phyloP scores from a whole-genome alignment of 139 green algal genomes.

The Coelastrella sp. region DNA sequence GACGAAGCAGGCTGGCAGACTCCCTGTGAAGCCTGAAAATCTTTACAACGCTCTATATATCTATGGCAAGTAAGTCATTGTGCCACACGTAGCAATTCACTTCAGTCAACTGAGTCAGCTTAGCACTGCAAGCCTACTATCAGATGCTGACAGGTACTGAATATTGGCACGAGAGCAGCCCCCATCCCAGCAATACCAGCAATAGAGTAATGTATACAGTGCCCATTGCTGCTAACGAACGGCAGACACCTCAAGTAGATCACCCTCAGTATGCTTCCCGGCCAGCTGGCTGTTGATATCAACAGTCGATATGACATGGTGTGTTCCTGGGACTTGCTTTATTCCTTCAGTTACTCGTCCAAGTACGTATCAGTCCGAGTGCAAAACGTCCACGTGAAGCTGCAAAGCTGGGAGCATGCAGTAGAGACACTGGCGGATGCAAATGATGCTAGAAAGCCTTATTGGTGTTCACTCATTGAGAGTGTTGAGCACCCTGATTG shows the following conservation, averaged over 20 bases:
- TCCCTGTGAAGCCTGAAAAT: conserved; percentile 27
- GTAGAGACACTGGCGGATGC: conserved; percentile 20
- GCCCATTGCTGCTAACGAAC: too few relatives aligned
- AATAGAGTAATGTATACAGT: too few relatives aligned
- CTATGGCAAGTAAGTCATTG: conserved; percentile 20
- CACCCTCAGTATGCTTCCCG: too few relatives aligned
- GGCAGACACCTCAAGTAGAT: too few relatives aligned
- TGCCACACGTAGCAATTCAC: not conserved
- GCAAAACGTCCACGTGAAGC: conserved; percentile 42
- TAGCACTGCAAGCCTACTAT: not conserved
- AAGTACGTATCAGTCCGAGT: conserved; percentile 51
- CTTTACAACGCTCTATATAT: conserved; percentile 38
- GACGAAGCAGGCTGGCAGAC: conserved; percentile 24
- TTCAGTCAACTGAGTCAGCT: too few relatives aligned
- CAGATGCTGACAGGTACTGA: not conserved
- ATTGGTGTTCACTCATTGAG: conserved; percentile 46
- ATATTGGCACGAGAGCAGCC: too few relatives aligned
- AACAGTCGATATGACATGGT: too few relatives aligned
- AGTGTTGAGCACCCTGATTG: conserved; percentile 38
- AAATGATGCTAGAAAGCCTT: conserved; percentile 4
- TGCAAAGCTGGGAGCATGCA: conserved; percentile 41
- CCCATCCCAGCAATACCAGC: too few relatives aligned
- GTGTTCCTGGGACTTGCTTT: not conserved
- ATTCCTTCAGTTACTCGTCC: conserved; percentile 23
- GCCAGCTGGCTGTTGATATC: too few relatives aligned